phyloP scores from a whole-genome alignment of 345 rosid species.

The Acer saccharum region DNA sequence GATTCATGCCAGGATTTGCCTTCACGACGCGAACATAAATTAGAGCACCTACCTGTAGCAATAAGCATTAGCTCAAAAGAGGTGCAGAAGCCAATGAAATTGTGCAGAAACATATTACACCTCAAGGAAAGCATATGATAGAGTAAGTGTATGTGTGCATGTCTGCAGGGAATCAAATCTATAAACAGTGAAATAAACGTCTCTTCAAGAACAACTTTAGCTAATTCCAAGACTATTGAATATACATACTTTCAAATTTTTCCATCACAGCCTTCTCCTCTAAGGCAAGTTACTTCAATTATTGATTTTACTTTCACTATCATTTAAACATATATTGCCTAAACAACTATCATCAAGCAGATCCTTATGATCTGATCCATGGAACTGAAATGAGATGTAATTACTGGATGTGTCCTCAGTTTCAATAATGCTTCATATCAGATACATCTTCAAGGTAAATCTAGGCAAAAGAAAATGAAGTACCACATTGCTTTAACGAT shows the following conservation, averaged over 20 bases:
- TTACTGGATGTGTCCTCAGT: not conserved
- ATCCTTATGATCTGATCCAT: not conserved
- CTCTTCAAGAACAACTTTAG: not conserved
- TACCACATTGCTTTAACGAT: not conserved
- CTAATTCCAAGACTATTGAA: not conserved
- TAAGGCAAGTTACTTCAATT: not conserved
- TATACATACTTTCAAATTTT: not conserved
- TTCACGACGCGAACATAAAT: conserved; percentile 73
- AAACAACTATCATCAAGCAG: not conserved
- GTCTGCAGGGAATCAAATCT: not conserved
- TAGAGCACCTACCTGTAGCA: conserved; percentile 69
- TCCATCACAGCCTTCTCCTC: not conserved
- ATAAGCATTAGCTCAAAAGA: conserved; percentile 13
- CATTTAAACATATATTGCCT: not conserved
- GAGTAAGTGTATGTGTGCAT: not conserved
- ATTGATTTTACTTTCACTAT: not conserved
- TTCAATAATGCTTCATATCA: not conserved
- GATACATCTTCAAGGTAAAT: not conserved
- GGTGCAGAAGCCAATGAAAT: not conserved
- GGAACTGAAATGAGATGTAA: not conserved
- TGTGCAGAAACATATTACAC: not conserved
- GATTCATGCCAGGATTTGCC: conserved; percentile 72
- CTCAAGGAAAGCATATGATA: not conserved
- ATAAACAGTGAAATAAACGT: not conserved
- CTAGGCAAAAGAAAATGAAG: not conserved